Evolutionary conservation across 768 basidiomycete genomes (phyloP).

Genomic region (Tephrocybe sp.): DNA sequence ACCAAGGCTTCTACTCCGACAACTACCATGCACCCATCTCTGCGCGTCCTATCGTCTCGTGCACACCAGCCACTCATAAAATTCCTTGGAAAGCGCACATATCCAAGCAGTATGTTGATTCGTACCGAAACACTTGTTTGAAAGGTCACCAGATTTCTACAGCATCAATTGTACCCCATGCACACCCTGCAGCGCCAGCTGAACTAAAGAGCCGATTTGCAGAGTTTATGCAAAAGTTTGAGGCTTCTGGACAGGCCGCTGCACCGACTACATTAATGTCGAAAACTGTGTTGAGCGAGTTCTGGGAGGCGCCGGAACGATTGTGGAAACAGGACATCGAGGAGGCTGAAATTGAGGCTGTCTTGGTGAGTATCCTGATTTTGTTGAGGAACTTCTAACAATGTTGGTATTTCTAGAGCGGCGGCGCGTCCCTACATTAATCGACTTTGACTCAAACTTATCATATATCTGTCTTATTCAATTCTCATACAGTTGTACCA

Average conservation of each 20-base stretch:
- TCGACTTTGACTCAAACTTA: slow-evolving; percentile 4
- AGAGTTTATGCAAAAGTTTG: slow-evolving; percentile 38
- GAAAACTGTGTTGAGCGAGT: slow-evolving; percentile 35
- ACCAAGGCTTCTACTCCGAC: neutral
- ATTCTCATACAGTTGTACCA: neutral
- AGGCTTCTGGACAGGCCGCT: slow-evolving; percentile 23
- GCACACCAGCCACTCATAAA: slow-evolving; percentile 61
- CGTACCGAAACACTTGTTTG: neutral
- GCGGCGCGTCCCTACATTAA: slow-evolving; percentile 60
- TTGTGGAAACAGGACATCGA: slow-evolving; percentile 57
- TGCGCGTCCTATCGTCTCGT: slow-evolving; percentile 37
- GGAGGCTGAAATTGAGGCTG: slow-evolving; percentile 63
- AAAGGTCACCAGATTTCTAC: neutral
- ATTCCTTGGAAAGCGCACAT: slow-evolving; percentile 60
- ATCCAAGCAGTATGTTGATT: slow-evolving; percentile 34
- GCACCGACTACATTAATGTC: slow-evolving; percentile 13
- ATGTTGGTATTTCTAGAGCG: slow-evolving; percentile 44
- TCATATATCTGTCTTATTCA: no score
- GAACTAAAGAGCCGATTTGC: slow-evolving; percentile 54
- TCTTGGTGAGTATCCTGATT: slow-evolving; percentile 48
- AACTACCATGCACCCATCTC: slow-evolving; percentile 29
- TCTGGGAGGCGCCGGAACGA: slow-evolving; percentile 68
- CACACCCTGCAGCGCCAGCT: slow-evolving; percentile 69
- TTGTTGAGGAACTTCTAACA: neutral
- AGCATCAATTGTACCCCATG: slow-evolving; percentile 42